Conservation (phyloP, 345 rosid species). For the Eucalyptus erythrocorys region DNA sequence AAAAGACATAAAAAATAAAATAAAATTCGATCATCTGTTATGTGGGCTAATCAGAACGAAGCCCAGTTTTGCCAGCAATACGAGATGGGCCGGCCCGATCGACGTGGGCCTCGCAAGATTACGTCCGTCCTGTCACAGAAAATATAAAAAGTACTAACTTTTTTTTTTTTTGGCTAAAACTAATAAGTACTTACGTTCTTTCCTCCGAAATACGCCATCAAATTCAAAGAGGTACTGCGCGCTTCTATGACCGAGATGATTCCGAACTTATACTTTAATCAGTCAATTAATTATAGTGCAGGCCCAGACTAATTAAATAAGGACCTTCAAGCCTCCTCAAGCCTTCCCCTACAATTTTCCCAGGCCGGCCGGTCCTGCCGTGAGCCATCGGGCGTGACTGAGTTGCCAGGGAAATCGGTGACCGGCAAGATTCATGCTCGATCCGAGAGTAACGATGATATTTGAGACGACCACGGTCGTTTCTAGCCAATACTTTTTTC, state of each 20-base stretch:
- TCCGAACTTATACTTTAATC: background rate
- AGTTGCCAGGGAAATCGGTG: background rate
- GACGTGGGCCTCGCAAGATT: background rate
- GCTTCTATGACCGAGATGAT: background rate
- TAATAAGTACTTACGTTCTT: background rate
- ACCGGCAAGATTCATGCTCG: background rate
- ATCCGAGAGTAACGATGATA: fast-evolving
- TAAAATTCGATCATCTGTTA: background rate
- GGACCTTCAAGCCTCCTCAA: background rate
- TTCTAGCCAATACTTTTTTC: too few relatives aligned
- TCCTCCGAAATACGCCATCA: background rate
- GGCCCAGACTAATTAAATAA: background rate
- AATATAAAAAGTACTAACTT: background rate
- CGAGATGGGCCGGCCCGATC: background rate
- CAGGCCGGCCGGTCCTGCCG: background rate
- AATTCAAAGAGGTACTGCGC: background rate
- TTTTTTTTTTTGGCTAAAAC: too few relatives aligned
- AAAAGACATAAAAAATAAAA: background rate
- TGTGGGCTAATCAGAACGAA: background rate
- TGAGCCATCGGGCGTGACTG: background rate
- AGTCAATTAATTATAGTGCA: background rate
- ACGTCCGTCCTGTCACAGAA: background rate
- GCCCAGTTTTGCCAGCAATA: background rate
- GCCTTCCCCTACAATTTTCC: background rate
- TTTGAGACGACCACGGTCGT: background rate